Base-by-base conservation (phyloP, 306 rosid species). In the Benincasa hispida region DNA sequence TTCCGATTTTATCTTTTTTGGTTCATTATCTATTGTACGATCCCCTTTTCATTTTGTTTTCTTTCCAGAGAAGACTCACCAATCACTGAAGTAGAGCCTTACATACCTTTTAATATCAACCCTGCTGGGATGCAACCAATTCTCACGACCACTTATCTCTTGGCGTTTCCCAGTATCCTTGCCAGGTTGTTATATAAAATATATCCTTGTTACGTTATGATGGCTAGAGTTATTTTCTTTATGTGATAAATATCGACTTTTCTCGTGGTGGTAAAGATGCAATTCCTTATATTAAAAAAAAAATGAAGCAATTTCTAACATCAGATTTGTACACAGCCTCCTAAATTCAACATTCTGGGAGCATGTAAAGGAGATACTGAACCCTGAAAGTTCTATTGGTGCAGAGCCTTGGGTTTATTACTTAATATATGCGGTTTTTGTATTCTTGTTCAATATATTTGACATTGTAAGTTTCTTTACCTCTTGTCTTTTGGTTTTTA, bases 71-170 rank as follows among this genome's bases (percentile, higher is more conserved):
- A 90, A 85, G 95, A 94, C 81, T 94, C 96, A 3, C 96, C 95
- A 45, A 79, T 92, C 56, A 94, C 99, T 72, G 99, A 94, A 86
- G 99, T 94, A 80, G 97, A 94, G 87, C 99, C 97, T 21, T 94
- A 94, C 82, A 92, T 94, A 76, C 97, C 99, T 61, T 94, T 94
- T 86, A 94, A 91, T 80, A 92, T 94, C 60, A 94, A 94, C 83
- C 99, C 99, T 10, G 82, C 97, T 47, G 97, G 99, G 84, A 94
- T 94, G 99, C 99, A 94, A 67, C 99, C 99, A 77, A 89, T 94
- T 84, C 97, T 94, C 69, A 94, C 97, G 39, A 87, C 99, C 81
- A 84, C 94, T 67, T 94, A 94, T 88, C 97, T 94, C 80, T 87
- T 94, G 90, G 97, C 93, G 74, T 83, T 92, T 88, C 99, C 99